A percentile compares a stretch with the other conserved stretches of the same genome.
Evolutionary conservation across 2,329 filamentous ascomycete genomes (phyloP).

Genomic region (Claviceps sorghi): DNA sequence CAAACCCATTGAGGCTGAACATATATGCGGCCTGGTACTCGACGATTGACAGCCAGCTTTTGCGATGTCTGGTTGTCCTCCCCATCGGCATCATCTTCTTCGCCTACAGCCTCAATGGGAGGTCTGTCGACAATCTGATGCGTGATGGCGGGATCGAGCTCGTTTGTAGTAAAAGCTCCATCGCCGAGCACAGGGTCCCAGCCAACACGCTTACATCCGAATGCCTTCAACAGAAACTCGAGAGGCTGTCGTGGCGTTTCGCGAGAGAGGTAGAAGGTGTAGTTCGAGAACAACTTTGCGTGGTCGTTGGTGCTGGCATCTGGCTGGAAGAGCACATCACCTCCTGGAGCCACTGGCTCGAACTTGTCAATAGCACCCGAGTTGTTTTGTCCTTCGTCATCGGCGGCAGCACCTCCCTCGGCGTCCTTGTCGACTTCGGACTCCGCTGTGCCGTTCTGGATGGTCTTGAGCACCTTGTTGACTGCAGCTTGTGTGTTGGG

Average conservation of each 20-base stretch:
- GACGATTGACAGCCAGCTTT: constrained; percentile 46
- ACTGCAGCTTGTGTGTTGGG: constrained; percentile 51
- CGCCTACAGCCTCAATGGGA: constrained; percentile 45
- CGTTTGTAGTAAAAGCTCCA: constrained; percentile 81
- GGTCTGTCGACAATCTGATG: constrained; percentile 94
- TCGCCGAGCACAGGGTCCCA: constrained; percentile 88
- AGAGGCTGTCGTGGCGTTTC: constrained; percentile 83
- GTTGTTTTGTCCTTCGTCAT: constrained; percentile 21
- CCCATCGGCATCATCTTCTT: constrained; percentile 28
- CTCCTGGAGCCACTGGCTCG: constrained; percentile 66
- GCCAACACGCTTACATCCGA: constrained; percentile 89
- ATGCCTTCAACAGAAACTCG: constrained; percentile 84
- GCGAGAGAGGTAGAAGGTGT: constrained; percentile 83
- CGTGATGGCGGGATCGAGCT: constrained; percentile 76
- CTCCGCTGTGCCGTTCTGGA: constrained; percentile 41
- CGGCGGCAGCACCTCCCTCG: constrained; percentile 25
- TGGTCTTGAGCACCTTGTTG: constrained; percentile 52
- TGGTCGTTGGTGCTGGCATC: constrained; percentile 49
- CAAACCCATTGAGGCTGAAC: constrained; percentile 97
- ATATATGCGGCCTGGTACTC: constrained; percentile 84
- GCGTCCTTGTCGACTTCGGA: constrained; percentile 20
- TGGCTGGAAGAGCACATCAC: constrained; percentile 76
- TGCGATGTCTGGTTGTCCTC: constrained; percentile 49
- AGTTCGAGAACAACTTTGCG: constrained; percentile 68
- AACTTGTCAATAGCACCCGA: constrained; percentile 73